These are phyloP conservation scores for Lentinula boryana DNA, from an alignment of 768 basidiomycete genomes.

Conservation along the genomic window DNA sequence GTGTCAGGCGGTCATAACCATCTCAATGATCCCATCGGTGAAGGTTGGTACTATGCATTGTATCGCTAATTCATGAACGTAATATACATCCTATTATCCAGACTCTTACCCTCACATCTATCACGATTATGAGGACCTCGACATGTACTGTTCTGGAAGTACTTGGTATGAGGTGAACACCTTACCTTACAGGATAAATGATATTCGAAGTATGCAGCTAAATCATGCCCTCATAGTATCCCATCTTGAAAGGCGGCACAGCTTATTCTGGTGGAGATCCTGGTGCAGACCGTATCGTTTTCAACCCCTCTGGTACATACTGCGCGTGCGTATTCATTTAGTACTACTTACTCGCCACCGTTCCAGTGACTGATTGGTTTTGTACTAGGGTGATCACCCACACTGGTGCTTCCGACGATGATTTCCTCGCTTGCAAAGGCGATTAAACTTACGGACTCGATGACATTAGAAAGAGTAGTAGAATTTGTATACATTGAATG, in stretches of 20 bases:
- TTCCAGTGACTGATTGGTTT: not conserved
- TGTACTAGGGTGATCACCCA: conserved; percentile 15
- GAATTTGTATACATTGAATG: no score
- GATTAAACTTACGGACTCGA: not conserved
- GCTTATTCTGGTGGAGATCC: conserved; percentile 17
- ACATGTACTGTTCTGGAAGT: conserved; percentile 14
- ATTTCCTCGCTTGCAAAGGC: conserved; percentile 16
- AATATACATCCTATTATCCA: not conserved
- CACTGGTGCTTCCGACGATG: conserved; percentile 15
- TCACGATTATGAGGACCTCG: conserved; percentile 15
- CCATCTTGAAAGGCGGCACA: conserved; percentile 12
- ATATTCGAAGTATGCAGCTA: not conserved
- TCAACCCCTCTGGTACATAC: conserved; percentile 17
- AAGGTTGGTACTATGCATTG: not conserved
- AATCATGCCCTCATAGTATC: conserved; percentile 8
- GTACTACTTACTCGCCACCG: not conserved
- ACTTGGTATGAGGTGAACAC: conserved; percentile 12
- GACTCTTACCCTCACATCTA: conserved; percentile 18
- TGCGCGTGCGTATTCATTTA: conserved; percentile 15
- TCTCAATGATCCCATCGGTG: conserved; percentile 13
- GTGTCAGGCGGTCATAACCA: conserved; percentile 10
- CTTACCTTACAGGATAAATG: not conserved
- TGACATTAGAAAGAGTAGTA: not conserved
- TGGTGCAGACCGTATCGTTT: conserved; percentile 19
- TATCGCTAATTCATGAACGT: not conserved